These are phyloP conservation scores for Beta vulgaris DNA, from an alignment of 148 eudicot species.

Conservation along the genomic window DNA sequence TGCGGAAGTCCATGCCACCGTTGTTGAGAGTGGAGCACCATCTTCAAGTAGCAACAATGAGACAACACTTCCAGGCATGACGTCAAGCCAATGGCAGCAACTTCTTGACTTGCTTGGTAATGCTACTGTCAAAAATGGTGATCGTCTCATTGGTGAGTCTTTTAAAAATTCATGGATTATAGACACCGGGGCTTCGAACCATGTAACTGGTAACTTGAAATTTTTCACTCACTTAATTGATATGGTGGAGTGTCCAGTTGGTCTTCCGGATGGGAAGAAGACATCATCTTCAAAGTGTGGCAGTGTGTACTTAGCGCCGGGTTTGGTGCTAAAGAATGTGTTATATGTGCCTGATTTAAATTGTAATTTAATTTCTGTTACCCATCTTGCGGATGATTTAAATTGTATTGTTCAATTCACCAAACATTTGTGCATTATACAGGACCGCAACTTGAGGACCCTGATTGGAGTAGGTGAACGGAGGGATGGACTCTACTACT, in stretches of 20 bases:
- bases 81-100: not conserved
- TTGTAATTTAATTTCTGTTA: not conserved
- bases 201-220: not conserved
- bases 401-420: no score
- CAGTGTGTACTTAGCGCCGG: not conserved
- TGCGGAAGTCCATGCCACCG: no score
- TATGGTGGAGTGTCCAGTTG: not conserved
- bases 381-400: not conserved
- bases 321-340: not conserved
- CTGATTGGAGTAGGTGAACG: conserved; percentile 9
- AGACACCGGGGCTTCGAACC: not conserved
- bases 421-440: no score
- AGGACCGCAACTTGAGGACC: not conserved
- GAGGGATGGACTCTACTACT: not conserved
- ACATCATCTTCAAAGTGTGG: not conserved
- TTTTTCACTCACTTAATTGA: not conserved
- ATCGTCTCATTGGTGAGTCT: not conserved
- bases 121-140: not conserved
- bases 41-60: no score
- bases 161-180: not conserved
- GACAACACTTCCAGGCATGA: no score
- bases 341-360: not conserved
- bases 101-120: not conserved
- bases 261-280: not conserved
- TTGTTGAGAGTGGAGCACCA: no score